Base-by-base conservation (phyloP, 2,329 filamentous ascomycete species). In the Xylariaceae sp. region DNA sequence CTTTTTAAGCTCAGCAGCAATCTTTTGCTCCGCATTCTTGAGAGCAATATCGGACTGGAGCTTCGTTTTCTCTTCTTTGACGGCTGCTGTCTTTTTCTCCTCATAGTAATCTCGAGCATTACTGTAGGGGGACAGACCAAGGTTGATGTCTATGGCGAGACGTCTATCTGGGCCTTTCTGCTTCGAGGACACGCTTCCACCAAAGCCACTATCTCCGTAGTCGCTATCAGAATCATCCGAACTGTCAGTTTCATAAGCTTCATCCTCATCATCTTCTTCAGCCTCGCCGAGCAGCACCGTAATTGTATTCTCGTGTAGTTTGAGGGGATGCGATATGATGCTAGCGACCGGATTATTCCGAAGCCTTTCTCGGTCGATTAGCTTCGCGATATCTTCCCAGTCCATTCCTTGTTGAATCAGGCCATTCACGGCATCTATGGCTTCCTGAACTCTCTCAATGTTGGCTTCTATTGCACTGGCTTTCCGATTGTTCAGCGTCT, bases 361-460 rank as follows among this genome's bases (percentile, higher is more conserved):
- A 49, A 75, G 81, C 64, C 94, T 87, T 63, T 97, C 92, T 54
- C 89, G 80, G 63, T 95, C 89, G 42, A 98, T 87, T 50, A 98
- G 70, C 47, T 85, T 86, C 8, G 80, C 88, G 58, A 97, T 91
- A 54, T 96, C 87, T 10, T 89, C 82, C 93, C 93, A 98, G 58
- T 98, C 93, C 90, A 97, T 97, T 10, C 92, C 92, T 60, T 95
- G 89, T 5, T 81, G 81, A 48, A 98, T 81, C n/a, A 97, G 72
- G 1, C 88, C 88, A 64, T 95, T 97, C 42, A 98, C 85, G 3
- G 93, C 90, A 63, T 90, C 88, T 64, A 90, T 90, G 4, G 89
- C 90, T 68, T 97, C 93, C 63, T 95, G 87, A 0, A 97, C 91
- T 40, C 90, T 80, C 61, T 95, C 88, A 2, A 89, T 75, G 59